Conservation (phyloP, 2,329 filamentous ascomycete species). For the Trichoderma gracile region DNA sequence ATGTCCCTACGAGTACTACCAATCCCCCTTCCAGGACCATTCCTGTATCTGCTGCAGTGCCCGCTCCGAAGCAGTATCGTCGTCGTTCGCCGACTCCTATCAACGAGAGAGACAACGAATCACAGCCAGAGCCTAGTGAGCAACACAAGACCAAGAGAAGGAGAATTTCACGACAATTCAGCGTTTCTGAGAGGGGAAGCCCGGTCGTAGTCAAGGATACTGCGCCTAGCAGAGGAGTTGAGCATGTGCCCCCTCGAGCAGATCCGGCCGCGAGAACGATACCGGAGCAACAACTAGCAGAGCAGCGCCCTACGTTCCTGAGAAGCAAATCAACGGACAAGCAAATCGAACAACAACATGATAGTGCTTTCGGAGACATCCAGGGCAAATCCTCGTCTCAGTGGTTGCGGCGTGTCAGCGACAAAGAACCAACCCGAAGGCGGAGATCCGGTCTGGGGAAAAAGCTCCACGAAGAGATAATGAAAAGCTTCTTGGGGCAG, state of each 20-base stretch:
- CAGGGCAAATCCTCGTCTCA: not conserved
- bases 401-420: not conserved
- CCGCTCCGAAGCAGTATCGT: not conserved
- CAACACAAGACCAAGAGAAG: not conserved
- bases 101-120: not conserved
- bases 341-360: not conserved
- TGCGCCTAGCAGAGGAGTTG: not conserved
- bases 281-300: fast-evolving
- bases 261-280: not conserved
- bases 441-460: not conserved
- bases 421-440: not conserved
- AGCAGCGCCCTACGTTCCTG: not conserved
- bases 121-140: no score
- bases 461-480: not conserved
- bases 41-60: not conserved
- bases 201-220: conserved; percentile 23
- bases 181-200: conserved; percentile 35
- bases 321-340: not conserved
- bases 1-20: not conserved
- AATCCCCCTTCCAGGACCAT: not conserved
- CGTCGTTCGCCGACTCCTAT: no score
- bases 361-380: not conserved
- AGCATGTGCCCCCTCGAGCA: no score
- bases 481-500: conserved; percentile 4
- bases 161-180: conserved; percentile 26